Percentiles rank a stretch among this genome's conserved stretches.
These are phyloP conservation scores for Ceratobasidium sp. DNA, from an alignment of 1,284 basidiomycete species.

Conservation along the genomic window DNA sequence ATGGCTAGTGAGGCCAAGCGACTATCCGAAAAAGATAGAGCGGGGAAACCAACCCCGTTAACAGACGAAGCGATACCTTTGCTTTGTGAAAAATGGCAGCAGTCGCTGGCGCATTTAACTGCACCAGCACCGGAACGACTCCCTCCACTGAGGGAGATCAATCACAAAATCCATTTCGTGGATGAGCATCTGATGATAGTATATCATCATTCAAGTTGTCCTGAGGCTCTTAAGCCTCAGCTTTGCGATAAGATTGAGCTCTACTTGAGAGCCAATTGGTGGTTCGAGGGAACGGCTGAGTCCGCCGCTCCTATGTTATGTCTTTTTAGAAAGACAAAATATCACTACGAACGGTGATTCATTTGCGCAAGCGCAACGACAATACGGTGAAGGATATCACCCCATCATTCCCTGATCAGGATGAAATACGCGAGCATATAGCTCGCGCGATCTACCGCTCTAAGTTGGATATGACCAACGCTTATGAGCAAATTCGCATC, in stretches of 20 bases:
- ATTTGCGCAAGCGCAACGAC: too few relatives aligned
- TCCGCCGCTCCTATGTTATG: slow-evolving; percentile 52
- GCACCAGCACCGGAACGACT: neutral
- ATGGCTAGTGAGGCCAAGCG: neutral
- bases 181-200: neutral
- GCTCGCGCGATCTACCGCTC: too few relatives aligned
- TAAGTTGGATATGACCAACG: slow-evolving; percentile 50
- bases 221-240: slow-evolving; percentile 12
- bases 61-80: neutral
- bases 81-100: neutral
- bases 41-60: neutral
- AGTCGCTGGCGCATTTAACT: neutral
- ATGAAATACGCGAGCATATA: too few relatives aligned
- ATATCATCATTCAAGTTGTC: slow-evolving; percentile 9
- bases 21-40: neutral
- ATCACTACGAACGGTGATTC: too few relatives aligned
- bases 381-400: too few relatives aligned
- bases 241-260: slow-evolving; percentile 44
- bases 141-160: slow-evolving; percentile 24
- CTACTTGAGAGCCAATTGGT: slow-evolving; percentile 45
- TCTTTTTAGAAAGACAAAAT: too few relatives aligned
- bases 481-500: slow-evolving; percentile 52
- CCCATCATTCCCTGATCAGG: too few relatives aligned
- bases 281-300: slow-evolving; percentile 46
- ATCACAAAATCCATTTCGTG: slow-evolving; percentile 35